Evolutionary conservation across 257 asterid species (phyloP).

Genomic region (Orobanche coerulescens): DNA sequence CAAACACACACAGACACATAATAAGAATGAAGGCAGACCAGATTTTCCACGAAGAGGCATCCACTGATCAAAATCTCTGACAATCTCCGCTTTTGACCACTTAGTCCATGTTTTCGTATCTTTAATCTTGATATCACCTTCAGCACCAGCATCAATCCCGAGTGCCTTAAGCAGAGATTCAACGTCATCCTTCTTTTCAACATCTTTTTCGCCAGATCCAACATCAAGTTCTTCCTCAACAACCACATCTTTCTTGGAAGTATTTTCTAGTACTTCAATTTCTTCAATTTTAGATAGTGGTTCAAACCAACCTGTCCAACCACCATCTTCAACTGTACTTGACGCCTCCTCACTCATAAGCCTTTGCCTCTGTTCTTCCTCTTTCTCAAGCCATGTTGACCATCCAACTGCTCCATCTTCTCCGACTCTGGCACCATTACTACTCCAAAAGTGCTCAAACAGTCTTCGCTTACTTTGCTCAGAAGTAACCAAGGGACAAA

Average conservation of each 20-base stretch:
- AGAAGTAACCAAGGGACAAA: slow-evolving; percentile 70
- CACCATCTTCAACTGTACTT: slow-evolving; percentile 60
- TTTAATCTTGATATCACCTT: slow-evolving; percentile 57
- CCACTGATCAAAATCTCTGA: slow-evolving; percentile 66
- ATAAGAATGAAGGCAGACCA: slow-evolving; percentile 35
- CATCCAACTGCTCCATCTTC: slow-evolving; percentile 97
- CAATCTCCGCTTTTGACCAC: slow-evolving; percentile 82
- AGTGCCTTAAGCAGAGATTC: slow-evolving; percentile 76
- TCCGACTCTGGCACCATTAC: slow-evolving; percentile 88
- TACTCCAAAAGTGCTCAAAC: slow-evolving; percentile 91
- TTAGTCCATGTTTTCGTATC: slow-evolving; percentile 73
- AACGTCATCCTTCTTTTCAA: slow-evolving; percentile 62
- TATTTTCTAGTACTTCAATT: slow-evolving; percentile 32
- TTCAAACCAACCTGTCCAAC: slow-evolving; percentile 97
- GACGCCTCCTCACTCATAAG: slow-evolving; percentile 55
- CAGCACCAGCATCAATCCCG: slow-evolving; percentile 80
- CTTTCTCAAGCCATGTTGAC: slow-evolving; percentile 89
- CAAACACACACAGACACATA: not conserved
- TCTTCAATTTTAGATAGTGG: slow-evolving; percentile 48
- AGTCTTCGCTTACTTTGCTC: slow-evolving; percentile 84
- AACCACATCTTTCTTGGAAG: slow-evolving; percentile 31
- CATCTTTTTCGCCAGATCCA: slow-evolving; percentile 42
- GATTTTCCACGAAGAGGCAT: slow-evolving; percentile 66
- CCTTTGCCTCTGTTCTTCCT: slow-evolving; percentile 82
- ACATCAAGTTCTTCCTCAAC: slow-evolving; percentile 52